Conservation (phyloP, 768 basidiomycete species). For the Mycena crocata region DNA sequence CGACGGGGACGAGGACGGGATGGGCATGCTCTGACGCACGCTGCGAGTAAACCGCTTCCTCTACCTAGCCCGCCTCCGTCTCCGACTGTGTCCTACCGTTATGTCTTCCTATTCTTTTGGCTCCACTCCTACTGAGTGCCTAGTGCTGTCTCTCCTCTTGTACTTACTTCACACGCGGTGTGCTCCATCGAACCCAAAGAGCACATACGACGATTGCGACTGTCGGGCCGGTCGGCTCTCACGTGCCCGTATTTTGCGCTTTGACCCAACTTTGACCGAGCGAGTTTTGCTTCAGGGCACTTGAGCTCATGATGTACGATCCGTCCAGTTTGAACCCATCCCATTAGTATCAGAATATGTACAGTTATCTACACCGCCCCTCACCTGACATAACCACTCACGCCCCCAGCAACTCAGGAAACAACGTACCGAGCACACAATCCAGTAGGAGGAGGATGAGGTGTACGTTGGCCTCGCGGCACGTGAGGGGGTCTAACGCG, state of each 20-base stretch:
- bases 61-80: no score
- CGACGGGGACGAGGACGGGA: conserved; percentile 74
- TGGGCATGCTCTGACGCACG: conserved; percentile 68
- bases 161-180: background rate
- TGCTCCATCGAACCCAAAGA: background rate
- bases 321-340: no score
- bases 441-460: conserved; percentile 82
- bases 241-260: background rate
- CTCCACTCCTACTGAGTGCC: conserved; percentile 1
- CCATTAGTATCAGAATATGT: background rate
- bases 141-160: background rate
- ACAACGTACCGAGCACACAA: conserved; percentile 72
- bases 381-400: no score
- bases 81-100: no score
- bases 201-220: background rate
- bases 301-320: no score
- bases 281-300: no score
- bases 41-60: conserved; percentile 8
- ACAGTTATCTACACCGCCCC: no score
- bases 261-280: no score
- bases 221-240: background rate
- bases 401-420: conserved; percentile 72
- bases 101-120: conserved; percentile 11
- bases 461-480: conserved; percentile 81
- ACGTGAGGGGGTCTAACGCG: conserved; percentile 71